Percentiles rank a stretch among this genome's conserved stretches.
Evolutionary conservation across 2,329 filamentous ascomycete species (phyloP).

Genomic region (Fusarium lyarnte): DNA sequence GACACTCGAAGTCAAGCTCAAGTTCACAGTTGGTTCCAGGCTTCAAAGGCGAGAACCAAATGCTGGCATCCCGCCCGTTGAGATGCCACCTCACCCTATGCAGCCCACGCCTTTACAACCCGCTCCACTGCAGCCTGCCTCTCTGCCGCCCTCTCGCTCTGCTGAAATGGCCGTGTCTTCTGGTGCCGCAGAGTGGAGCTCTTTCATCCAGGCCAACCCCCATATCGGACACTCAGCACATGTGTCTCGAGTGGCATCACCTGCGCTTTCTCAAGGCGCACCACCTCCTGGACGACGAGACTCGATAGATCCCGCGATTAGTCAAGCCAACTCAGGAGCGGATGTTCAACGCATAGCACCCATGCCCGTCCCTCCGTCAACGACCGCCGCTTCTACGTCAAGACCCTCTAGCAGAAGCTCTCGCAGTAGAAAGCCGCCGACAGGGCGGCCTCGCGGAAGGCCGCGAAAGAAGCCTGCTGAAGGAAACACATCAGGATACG

Average conservation of each 20-base stretch:
- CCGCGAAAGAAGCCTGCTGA: constrained; percentile 64
- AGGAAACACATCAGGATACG: constrained; percentile 79
- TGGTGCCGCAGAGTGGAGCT: constrained; percentile 81
- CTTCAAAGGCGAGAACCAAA: constrained; percentile 49
- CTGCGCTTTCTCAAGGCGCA: constrained; percentile 50
- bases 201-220: constrained; percentile 78
- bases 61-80: constrained; percentile 38
- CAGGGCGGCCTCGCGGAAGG: constrained; percentile 65
- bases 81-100: not conserved
- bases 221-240: constrained; percentile 53
- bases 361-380: constrained; percentile 43
- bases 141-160: constrained; percentile 27
- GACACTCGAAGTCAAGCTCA: constrained; percentile 92
- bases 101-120: constrained; percentile 1
- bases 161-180: constrained; percentile 55
- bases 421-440: constrained; percentile 53
- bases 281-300: constrained; percentile 41
- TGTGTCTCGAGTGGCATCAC: constrained; percentile 50
- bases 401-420: constrained; percentile 70
- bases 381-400: constrained; percentile 48
- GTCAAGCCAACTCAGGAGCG: constrained; percentile 36
- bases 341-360: constrained; percentile 51
- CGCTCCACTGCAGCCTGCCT: not conserved
- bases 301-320: constrained; percentile 39
- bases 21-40: constrained; percentile 80